Percentiles rank a stretch among this genome's conserved stretches.
Evolutionary conservation across 1,284 basidiomycete species (phyloP).

Genomic region (Rhodotorula sp.): DNA sequence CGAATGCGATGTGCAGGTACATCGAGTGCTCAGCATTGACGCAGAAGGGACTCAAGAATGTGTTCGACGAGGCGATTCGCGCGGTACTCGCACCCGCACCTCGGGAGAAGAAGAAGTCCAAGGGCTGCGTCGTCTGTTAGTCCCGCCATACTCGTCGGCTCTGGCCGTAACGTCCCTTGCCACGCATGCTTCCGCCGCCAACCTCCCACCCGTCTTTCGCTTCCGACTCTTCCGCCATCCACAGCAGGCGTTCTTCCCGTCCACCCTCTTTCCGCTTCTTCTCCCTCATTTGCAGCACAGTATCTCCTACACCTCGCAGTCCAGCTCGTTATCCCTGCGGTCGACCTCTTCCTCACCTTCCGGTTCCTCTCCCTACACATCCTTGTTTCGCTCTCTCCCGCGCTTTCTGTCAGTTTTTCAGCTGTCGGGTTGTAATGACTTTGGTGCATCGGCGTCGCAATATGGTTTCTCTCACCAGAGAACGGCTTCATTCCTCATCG

Average conservation of each 20-base stretch:
- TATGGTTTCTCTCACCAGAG: too few species aligned
- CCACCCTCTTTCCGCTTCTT: neutral
- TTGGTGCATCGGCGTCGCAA: neutral
- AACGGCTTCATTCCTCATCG: neutral
- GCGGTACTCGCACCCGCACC: constrained; percentile 52
- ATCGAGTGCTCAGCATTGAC: constrained; percentile 96
- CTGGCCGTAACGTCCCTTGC: neutral
- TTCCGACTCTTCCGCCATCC: neutral
- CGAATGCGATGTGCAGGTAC: constrained; percentile 61
- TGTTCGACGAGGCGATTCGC: constrained; percentile 94
- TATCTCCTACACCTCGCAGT: neutral
- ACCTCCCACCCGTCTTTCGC: neutral
- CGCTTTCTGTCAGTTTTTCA: neutral
- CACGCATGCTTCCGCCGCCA: neutral
- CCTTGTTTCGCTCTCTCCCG: neutral
- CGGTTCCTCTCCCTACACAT: neutral
- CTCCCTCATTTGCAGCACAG: too few species aligned
- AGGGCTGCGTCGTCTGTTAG: constrained; percentile 51
- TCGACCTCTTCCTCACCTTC: neutral
- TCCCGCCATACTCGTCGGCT: neutral
- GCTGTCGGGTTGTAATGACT: too few species aligned
- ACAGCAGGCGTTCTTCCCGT: neutral
- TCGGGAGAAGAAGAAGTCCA: constrained; percentile 49
- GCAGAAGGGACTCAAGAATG: constrained; percentile 94
- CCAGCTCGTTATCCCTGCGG: neutral